Base-by-base conservation (phyloP, 352 stramenopile genomes). In the Lagenidium giganteum region DNA sequence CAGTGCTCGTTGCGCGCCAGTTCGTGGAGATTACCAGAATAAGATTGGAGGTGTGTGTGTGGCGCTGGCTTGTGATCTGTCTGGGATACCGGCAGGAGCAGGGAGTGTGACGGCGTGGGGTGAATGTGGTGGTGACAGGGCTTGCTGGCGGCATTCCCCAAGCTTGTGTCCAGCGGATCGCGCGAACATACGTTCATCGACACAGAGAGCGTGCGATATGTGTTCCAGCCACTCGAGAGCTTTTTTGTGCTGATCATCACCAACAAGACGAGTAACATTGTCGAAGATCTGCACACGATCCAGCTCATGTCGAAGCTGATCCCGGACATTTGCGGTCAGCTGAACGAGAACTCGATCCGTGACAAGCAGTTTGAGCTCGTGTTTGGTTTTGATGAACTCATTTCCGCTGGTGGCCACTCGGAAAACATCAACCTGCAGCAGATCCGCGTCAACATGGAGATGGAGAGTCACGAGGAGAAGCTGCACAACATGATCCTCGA, bases 11-110 rank as follows among this genome's bases (percentile, higher is more conserved):
- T 22, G 95, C 95, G 31, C 86, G 97, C 29, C 97, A 99, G 73
- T 99, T 99, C 74, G 95, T 99, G 24, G 96, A 99, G 69, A 99
- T 99, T 84, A 98, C 95, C 51, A 88, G 96, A 24, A 96, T 99
- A 42, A 91, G 96, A 32, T 83, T 99, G 22, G 96, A 99, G 83
- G 81, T 93, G 44, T 24, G 49, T 40, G 17, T 7, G 7, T 5
- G 23, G 6, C 3, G 17, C 18, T 33, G 7, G 21, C 12, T 16
- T 27, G 8, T 27, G 35, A 42, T 20, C n/a, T n/a, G n/a, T n/a
- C n/a, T n/a, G n/a, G n/a, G n/a, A n/a, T n/a, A n/a, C n/a, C n/a
- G n/a, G n/a, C n/a, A n/a, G n/a, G n/a, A n/a, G n/a, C n/a, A n/a
- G n/a, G n/a, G n/a, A n/a, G n/a, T n/a, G n/a, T n/a, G n/a, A n/a